phyloP scores from a whole-genome alignment of 2,329 filamentous ascomycete species.

The Cyclaneusma minus region DNA sequence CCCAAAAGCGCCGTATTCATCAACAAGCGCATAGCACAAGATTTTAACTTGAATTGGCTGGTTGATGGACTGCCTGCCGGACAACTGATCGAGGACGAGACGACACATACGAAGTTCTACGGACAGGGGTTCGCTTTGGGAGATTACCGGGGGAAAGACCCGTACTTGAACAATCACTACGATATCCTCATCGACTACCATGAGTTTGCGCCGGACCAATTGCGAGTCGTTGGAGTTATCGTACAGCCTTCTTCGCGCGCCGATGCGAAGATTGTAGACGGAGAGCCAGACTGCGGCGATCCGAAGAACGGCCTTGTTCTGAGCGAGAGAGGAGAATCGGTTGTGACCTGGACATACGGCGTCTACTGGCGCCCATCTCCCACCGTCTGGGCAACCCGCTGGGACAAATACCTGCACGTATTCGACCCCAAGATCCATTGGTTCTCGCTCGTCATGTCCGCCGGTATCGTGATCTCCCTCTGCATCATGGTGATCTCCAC shows the following conservation, averaged over 20 bases:
- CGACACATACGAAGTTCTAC: constrained; percentile 68
- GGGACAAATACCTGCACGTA: constrained; percentile 97
- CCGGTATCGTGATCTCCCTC: constrained; percentile 85
- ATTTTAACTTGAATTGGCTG: constrained; percentile 89
- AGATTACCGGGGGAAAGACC: constrained; percentile 35
- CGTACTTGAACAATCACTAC: constrained; percentile 82
- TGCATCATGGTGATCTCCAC: constrained; percentile 89
- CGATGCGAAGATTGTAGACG: constrained; percentile 34
- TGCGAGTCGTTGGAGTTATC: constrained; percentile 80
- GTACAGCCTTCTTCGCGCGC: constrained; percentile 66
- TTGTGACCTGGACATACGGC: constrained; percentile 79
- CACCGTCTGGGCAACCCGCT: constrained; percentile 89
- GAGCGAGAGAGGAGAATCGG: constrained; percentile 42
- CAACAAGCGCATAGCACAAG: constrained; percentile 66
- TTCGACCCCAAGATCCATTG: constrained; percentile 97
- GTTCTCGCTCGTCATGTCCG: constrained; percentile 95
- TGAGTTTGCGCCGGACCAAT: constrained; percentile 53
- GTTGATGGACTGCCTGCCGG: constrained; percentile 89
- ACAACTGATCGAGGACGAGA: constrained; percentile 62
- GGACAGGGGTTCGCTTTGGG: constrained; percentile 83
- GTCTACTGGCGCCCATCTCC: constrained; percentile 74
- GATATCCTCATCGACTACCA: constrained; percentile 92
- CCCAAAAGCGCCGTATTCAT: constrained; percentile 59
- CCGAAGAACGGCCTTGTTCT: constrained; percentile 45
- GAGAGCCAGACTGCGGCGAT: constrained; percentile 44